phyloP scores from a whole-genome alignment of 2,329 filamentous ascomycete genomes.

The Scedosporium minutisporum region DNA sequence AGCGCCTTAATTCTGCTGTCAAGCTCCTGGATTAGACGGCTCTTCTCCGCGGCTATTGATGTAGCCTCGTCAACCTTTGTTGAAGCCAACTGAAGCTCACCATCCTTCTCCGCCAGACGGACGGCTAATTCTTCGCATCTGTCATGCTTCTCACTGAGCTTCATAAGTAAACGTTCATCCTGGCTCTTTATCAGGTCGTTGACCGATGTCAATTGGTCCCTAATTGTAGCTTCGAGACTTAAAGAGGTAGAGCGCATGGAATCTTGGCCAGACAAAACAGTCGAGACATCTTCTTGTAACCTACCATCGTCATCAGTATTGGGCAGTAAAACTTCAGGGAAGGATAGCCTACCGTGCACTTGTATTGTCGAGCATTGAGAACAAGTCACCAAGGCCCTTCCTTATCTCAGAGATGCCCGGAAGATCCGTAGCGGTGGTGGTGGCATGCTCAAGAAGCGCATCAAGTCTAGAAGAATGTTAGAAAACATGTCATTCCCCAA shows the following conservation, averaged over 20 bases:
- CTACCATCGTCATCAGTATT: not conserved
- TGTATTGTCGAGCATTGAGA: not conserved
- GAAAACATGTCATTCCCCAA: not conserved
- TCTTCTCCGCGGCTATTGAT: conserved; percentile 8
- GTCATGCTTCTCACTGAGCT: conserved; percentile 6
- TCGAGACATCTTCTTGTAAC: not conserved
- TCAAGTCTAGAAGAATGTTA: not conserved
- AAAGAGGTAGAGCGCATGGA: not conserved
- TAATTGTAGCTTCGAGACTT: not conserved
- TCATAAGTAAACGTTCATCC: not conserved
- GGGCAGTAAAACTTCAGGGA: not conserved
- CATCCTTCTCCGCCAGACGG: not conserved
- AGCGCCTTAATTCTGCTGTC: conserved; percentile 13
- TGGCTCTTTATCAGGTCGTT: conserved; percentile 1
- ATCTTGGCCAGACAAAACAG: not conserved
- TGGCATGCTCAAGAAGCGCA: not conserved
- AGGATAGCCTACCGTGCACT: not conserved
- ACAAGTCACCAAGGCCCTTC: not conserved
- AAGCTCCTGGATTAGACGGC: conserved; percentile 12
- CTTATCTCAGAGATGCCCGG: not conserved
- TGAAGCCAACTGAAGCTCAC: conserved; percentile 1
- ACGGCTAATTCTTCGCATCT: conserved; percentile 9
- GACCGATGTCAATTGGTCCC: not conserved
- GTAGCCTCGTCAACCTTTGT: conserved; percentile 2
- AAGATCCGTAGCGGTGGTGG: not conserved